Percentiles rank a stretch among this genome's conserved stretches.
Evolutionary conservation across 352 stramenopile species (phyloP).

Genomic region (Pseudoperonospora humuli): DNA sequence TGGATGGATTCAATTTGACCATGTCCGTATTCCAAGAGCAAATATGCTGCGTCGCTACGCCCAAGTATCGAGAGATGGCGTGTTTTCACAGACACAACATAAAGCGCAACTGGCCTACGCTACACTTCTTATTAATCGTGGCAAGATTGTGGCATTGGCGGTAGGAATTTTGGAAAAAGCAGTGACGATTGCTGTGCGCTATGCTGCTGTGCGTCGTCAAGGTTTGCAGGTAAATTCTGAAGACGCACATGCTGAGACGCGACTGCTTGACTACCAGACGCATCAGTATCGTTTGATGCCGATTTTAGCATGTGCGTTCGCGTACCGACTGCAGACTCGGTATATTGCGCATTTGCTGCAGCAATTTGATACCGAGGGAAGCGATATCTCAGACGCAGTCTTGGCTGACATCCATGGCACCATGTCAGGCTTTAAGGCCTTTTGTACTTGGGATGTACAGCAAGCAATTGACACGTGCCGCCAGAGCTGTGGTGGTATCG

Average conservation of each 20-base stretch:
- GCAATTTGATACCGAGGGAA: slow-evolving; percentile 75
- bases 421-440: slow-evolving; percentile 92
- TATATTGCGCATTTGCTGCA: slow-evolving; percentile 76
- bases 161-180: slow-evolving; percentile 85
- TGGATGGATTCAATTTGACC: slow-evolving; percentile 68
- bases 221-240: slow-evolving; percentile 52
- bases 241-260: slow-evolving; percentile 57
- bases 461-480: slow-evolving; percentile 91
- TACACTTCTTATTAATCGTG: slow-evolving; percentile 66
- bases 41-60: slow-evolving; percentile 75
- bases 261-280: slow-evolving; percentile 92
- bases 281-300: slow-evolving; percentile 92
- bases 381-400: slow-evolving; percentile 50
- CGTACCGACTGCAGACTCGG: slow-evolving; percentile 88
- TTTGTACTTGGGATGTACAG: slow-evolving; percentile 85
- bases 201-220: slow-evolving; percentile 88
- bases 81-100: slow-evolving; percentile 49
- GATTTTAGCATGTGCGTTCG: slow-evolving; percentile 85
- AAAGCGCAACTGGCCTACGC: slow-evolving; percentile 66
- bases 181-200: slow-evolving; percentile 89
- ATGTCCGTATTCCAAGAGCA: slow-evolving; percentile 58
- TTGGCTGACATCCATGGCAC: slow-evolving; percentile 92
- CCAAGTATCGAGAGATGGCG: slow-evolving; percentile 50
- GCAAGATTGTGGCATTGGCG: slow-evolving; percentile 65
- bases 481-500: slow-evolving; percentile 93